A percentile compares a stretch with the other conserved stretches of the same genome.
phyloP scores from a whole-genome alignment of 257 asterid genomes.

The Penstemon eatonii region DNA sequence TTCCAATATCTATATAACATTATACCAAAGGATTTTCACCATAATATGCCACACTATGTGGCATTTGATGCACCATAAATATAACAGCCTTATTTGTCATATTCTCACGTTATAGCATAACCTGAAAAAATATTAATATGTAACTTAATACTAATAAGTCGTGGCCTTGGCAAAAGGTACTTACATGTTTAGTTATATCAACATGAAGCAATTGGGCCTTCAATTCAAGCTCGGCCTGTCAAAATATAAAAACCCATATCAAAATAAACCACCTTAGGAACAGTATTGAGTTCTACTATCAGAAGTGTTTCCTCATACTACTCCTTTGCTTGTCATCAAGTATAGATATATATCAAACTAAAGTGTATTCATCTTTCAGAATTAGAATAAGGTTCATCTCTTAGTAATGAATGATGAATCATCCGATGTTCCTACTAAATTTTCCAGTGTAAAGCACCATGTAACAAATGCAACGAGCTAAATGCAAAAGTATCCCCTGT shows the following conservation, averaged over 20 bases:
- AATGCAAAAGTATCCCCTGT: background rate
- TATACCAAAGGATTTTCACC: too few relatives aligned
- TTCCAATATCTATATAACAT: too few relatives aligned
- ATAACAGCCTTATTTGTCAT: background rate
- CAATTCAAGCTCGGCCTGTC: slow-evolving; percentile 69
- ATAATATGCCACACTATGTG: too few relatives aligned
- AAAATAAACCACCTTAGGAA: background rate
- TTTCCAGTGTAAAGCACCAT: slow-evolving; percentile 1
- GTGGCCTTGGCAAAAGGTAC: slow-evolving; percentile 24
- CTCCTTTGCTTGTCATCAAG: background rate
- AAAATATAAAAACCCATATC: slow-evolving; percentile 13
- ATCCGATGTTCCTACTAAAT: slow-evolving; percentile 2
- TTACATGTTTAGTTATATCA: slow-evolving; percentile 76
- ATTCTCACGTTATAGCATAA: too few relatives aligned
- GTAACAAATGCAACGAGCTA: slow-evolving; percentile 3
- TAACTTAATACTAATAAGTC: background rate
- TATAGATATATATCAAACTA: background rate
- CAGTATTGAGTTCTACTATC: background rate
- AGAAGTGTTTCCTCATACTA: background rate
- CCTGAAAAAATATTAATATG: too few relatives aligned
- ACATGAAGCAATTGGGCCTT: slow-evolving; percentile 71
- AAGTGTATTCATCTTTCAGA: background rate
- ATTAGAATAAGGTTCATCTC: background rate
- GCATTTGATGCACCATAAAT: background rate
- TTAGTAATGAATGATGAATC: background rate